These are phyloP conservation scores for Perkinsus chesapeaki DNA, from an alignment of 169 alveolate genomes.

Conservation along the genomic window DNA sequence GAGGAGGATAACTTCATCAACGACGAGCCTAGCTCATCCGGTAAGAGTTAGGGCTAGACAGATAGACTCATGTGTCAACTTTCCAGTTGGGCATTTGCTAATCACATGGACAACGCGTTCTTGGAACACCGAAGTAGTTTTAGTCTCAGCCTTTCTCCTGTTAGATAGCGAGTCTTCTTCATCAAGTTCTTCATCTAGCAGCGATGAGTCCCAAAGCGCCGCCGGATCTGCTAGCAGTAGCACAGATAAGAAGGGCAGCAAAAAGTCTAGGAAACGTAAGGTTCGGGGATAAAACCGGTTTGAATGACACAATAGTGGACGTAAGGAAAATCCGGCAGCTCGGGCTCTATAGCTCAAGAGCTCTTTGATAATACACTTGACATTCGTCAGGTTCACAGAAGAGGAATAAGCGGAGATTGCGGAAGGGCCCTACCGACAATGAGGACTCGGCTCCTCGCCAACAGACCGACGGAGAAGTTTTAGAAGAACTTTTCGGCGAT, in stretches of 20 bases:
- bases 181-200: background rate
- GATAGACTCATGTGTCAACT: too few species aligned
- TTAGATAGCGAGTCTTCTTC: background rate
- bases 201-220: background rate
- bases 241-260: background rate
- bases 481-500: background rate
- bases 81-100: too few species aligned
- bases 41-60: background rate
- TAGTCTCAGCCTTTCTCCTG: too few species aligned
- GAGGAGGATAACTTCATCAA: background rate
- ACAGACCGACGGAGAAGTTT: background rate
- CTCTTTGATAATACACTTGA: too few species aligned
- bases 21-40: conserved; percentile 1
- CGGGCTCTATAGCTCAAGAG: too few species aligned
- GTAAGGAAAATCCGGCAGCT: too few species aligned
- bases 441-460: background rate
- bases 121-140: too few species aligned
- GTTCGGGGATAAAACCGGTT: too few species aligned
- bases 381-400: background rate
- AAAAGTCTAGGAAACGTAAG: background rate
- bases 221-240: background rate
- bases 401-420: background rate
- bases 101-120: too few species aligned
- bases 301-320: too few species aligned
- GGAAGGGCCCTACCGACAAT: background rate